Base-by-base conservation (phyloP, 805 yeast genomes). In the Metschnikowia kofuensis region DNA sequence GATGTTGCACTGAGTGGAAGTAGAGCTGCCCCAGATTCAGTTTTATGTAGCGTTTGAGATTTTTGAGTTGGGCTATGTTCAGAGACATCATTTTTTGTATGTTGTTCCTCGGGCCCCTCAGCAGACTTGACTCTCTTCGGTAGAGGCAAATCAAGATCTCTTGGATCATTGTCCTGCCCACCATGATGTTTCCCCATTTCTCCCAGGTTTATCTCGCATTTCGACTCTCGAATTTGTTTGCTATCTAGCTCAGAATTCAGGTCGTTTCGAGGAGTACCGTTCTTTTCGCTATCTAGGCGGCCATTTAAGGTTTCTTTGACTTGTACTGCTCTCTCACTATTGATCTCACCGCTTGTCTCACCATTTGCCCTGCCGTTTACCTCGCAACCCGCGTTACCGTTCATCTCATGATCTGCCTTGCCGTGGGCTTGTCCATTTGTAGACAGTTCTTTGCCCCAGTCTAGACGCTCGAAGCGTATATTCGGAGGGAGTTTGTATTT, bases 401-500 rank as follows among this genome's bases (percentile, higher is more conserved):
- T 21, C 12, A n/a, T 10, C 15, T 31, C 43, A 15, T 14, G 31
- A 12, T 12, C n/a, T 2, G 29, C 34, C 4, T 38, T 28, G 2
- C 30, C 38, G 12, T 15, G 6, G n/a, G 30, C 35, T 35, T 35
- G 35, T 21, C 6, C 27, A 14, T 30, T 29, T 32, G 35, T 45
- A 14, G 35, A 3, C 10, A 31, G 15, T 6, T 35, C 40, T 39
- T 39, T 42, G 11, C 29, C 39, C 14, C 35, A 4, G 10, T 41
- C 39, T 26, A 54, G 40, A 16, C 42, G 47, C 26, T 45, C 55
- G 38, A 52, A 53, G 15, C 53, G 50, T 11, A 54, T 41, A 31
- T 53, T 53, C n/a, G 49, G 16, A 6, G 56, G 56, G 13, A 54
- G 56, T 14, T 53, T 48, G n/a, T 42, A 36, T 7, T n/a, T 45